Conservation (phyloP, 2,329 filamentous ascomycete genomes). For the Allantophomopsis lycopodina region DNA sequence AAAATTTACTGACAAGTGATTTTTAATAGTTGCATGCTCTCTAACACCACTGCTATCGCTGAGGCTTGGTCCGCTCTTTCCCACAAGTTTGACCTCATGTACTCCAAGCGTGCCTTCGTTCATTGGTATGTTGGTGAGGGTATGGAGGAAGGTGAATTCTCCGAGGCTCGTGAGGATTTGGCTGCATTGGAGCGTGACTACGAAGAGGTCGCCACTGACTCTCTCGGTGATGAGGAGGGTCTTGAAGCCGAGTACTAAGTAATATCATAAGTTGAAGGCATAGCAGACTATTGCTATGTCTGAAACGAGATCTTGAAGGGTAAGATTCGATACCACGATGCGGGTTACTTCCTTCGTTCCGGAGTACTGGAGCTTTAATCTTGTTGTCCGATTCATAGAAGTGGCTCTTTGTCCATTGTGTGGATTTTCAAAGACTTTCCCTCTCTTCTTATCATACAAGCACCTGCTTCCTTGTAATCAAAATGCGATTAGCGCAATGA, state of each 20-base stretch:
- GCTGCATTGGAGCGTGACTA: slow-evolving; percentile 97
- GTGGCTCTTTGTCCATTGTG: too few species aligned
- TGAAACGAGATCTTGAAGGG: too few species aligned
- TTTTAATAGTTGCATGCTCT: slow-evolving; percentile 73
- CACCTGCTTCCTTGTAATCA: too few species aligned
- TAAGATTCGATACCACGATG: too few species aligned
- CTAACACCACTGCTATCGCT: slow-evolving; percentile 96
- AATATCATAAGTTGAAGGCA: too few species aligned
- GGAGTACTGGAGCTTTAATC: too few species aligned
- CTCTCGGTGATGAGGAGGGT: slow-evolving; percentile 73
- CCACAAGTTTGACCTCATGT: slow-evolving; percentile 99
- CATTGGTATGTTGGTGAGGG: slow-evolving; percentile 99
- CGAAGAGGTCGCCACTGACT: slow-evolving; percentile 95
- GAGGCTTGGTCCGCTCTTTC: slow-evolving; percentile 96
- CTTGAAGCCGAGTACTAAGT: slow-evolving; percentile 82
- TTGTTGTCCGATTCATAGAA: too few species aligned
- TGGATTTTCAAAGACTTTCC: too few species aligned
- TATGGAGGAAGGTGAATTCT: slow-evolving; percentile 99
- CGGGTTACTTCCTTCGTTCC: too few species aligned
- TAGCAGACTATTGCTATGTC: too few species aligned
- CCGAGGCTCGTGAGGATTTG: slow-evolving; percentile 95
- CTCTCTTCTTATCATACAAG: too few species aligned
- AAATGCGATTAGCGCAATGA: too few species aligned
- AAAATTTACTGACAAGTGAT: slow-evolving; percentile 5
- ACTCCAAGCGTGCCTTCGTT: slow-evolving; percentile 99